Evolutionary conservation across 305 asterid genomes (phyloP), one percentile per base, ranked within the genome.

Genomic region (Fraxinus velutina): DNA sequence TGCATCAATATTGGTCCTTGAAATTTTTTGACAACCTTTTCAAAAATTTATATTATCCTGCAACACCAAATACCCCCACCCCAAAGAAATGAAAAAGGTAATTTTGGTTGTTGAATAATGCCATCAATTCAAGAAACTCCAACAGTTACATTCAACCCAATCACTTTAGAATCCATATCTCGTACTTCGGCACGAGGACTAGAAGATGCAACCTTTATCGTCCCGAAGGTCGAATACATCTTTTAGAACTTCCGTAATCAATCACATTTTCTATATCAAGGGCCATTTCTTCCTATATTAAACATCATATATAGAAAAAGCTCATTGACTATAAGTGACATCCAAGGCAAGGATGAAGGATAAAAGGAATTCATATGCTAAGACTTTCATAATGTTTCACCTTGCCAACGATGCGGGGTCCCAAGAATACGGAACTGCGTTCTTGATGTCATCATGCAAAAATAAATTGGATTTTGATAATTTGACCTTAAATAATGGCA

Each of bases 401-500:
- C 99, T 94, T 81, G 99, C 97, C 77, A 96, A 85, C 73, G 98
- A 90, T 83, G 97, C 88, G 33, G 99, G 96, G 88, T 96, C 97
- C 99, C 99, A 96, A 83, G 95, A 86, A 89, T 91, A 96, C 8
- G 99, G 98, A 89, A 96, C 95, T 3, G 98, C 95, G 37, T 87
- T 92, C 87, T 88, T 93, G 82, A 96, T 85, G 84, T 94, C 97
- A 79, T 94, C 97, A 0, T 77, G 88, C 85, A 94, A 86, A 81
- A 88, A 82, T 79, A 92, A 85, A 80, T 93, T 79, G 12, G 83
- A 50, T 33, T 85, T 92, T 29, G 86, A 86, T 76, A 96, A 82
- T 83, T 88, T 74, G 83, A 94, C 93, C 33, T 75, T 83, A 73
- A 86, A 91, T 71, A 96, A 87, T n/a, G 97, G 91, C 80, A 93